Evolutionary conservation across 148 eudicot genomes (phyloP).

Genomic region (Diospyros kaki): DNA sequence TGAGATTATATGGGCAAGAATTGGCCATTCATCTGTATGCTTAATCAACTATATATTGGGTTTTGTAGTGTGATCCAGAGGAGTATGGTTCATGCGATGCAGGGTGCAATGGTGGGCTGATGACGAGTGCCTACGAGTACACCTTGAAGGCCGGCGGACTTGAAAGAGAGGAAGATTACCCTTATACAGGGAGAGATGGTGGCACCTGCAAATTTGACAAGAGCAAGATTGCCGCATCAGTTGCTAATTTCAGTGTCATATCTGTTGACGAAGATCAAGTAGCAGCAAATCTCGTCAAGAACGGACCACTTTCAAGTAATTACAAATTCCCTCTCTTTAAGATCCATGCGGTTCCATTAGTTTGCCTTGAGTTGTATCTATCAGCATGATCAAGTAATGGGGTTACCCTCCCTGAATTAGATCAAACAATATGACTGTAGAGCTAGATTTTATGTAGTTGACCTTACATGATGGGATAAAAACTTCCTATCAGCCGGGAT

Average conservation of each 20-base stretch:
- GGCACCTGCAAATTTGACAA: constrained; percentile 71
- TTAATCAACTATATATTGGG: background rate
- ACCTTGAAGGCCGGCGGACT: constrained; percentile 73
- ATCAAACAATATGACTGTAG: too few species aligned
- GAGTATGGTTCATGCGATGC: constrained; percentile 60
- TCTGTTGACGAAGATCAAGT: constrained; percentile 72
- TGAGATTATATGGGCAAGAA: background rate
- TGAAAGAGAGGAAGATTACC: constrained; percentile 60
- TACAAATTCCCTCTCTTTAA: background rate
- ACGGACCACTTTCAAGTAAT: constrained; percentile 83
- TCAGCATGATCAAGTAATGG: background rate
- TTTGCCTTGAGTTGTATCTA: background rate
- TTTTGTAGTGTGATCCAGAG: constrained; percentile 76
- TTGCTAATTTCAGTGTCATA: constrained; percentile 67
- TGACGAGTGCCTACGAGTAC: constrained; percentile 81
- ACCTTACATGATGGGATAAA: too few species aligned
- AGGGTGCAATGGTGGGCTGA: constrained; percentile 76
- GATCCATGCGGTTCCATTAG: background rate
- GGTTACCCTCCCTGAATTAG: too few species aligned
- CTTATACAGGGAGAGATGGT: constrained; percentile 62
- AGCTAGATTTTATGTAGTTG: too few species aligned
- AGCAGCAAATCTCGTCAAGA: constrained; percentile 74
- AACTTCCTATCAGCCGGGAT: too few species aligned
- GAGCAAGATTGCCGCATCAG: constrained; percentile 63
- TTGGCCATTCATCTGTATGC: background rate